Base-by-base conservation (phyloP, 2,329 filamentous ascomycete species). In the Fusarium oxysporum region DNA sequence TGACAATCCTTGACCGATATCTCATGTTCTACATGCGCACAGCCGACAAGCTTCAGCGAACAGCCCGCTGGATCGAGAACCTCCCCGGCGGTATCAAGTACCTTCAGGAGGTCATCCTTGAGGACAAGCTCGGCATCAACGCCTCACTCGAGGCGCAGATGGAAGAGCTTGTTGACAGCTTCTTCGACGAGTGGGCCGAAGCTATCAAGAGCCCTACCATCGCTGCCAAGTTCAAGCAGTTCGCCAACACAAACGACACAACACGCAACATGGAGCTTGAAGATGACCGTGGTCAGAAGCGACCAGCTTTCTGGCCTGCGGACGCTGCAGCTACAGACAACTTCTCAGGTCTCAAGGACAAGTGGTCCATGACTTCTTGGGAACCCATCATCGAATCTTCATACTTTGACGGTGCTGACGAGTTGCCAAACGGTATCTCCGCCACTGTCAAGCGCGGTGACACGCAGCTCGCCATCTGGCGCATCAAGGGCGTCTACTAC, bases 1-100 rank as follows among this genome's bases (percentile, higher is more conserved):
- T 97, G 13, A 90, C 93, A 2, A 92, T 97, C 65, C 86, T 97
- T 6, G 95, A 97, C 81, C 91, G 95, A 48, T 97, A 96, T 79
- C 88, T 97, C 30, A 94, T 95, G 83, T 96, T 97, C 85, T 97
- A 97, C 83, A 96, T 97, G 77, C 93, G 94, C 74, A 97, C 95
- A 1, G 95, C 94, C 48, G 95, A 97, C 84, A 95, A 93, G 79
- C 89, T 97, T 1, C 94, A 97, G 82, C 90, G 95, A 55, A 97
- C 95, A 32, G 95, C 95, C 0, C 89, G 94, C 30, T 97, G 95
- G 95, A 86, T 97, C 41, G 95, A 97, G 81, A 89, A 88, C 58
- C 87, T 97, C 0, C 94, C 95, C 0, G 95, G 94, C 10, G 95
- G 95, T 3, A 91, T 97, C 82, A 88, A 89, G 67, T 97, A 97